Evolutionary conservation across 2,329 filamentous ascomycete genomes (phyloP).

Genomic region (Colletotrichum musae): DNA sequence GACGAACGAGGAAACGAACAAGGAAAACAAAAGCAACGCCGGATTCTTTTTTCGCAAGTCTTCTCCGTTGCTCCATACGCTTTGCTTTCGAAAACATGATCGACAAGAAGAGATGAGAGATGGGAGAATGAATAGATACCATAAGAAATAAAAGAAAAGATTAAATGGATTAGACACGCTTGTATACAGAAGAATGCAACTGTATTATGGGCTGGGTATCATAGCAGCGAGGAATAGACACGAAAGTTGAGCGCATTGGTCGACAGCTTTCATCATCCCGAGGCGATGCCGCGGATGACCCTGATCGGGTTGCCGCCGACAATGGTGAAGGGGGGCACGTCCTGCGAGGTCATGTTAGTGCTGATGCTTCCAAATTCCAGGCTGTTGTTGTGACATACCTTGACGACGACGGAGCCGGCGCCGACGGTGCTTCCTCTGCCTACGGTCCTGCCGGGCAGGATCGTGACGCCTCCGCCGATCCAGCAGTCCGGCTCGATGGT

Average conservation of each 20-base stretch:
- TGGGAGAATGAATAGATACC: background rate
- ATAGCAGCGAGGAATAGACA: conserved; percentile 33
- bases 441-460: conserved; percentile 85
- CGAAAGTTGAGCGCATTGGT: background rate
- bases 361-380: background rate
- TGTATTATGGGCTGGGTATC: conserved; percentile 40
- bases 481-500: conserved; percentile 89
- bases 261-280: conserved; percentile 20
- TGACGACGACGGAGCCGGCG: conserved; percentile 88
- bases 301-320: conserved; percentile 79
- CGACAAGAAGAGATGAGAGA: conserved; percentile 2
- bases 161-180: conserved; percentile 21
- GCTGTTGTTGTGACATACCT: conserved; percentile 59
- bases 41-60: conserved; percentile 18
- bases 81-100: conserved; percentile 26
- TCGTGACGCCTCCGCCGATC: conserved; percentile 82
- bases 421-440: conserved; percentile 85
- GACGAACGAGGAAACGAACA: background rate
- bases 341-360: conserved; percentile 52
- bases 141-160: background rate
- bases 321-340: conserved; percentile 78
- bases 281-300: conserved; percentile 61
- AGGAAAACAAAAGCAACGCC: conserved; percentile 6
- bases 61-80: conserved; percentile 26
- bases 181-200: conserved; percentile 33